phyloP scores from a whole-genome alignment of 495 filamentous ascomycete genomes.

The Diplogelasinospora grovesii region DNA sequence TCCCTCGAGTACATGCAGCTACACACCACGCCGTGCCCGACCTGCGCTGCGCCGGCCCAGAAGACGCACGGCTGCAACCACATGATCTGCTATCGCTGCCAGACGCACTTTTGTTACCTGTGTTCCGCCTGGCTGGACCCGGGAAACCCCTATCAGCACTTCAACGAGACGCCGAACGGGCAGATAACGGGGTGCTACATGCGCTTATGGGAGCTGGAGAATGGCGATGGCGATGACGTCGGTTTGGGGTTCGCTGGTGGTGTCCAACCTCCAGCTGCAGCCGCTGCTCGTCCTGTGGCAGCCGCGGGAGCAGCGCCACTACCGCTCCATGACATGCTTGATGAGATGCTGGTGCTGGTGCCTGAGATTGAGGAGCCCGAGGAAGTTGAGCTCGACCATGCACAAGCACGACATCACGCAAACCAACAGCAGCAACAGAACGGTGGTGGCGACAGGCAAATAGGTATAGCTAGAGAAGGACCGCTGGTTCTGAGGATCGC shows the following conservation, averaged over 20 bases:
- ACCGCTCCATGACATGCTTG: conserved; percentile 8
- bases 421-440: background rate
- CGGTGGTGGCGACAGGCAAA: conserved; percentile 15
- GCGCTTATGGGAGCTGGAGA: conserved; percentile 84
- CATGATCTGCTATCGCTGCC: conserved; percentile 89
- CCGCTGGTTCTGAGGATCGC: conserved; percentile 50
- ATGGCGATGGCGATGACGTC: conserved; percentile 65
- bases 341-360: conserved; percentile 17
- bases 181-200: conserved; percentile 61
- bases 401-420: background rate
- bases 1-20: conserved; percentile 71
- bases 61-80: conserved; percentile 97
- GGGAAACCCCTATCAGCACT: conserved; percentile 80
- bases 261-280: conserved; percentile 8
- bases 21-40: conserved; percentile 86
- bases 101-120: conserved; percentile 92
- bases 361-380: conserved; percentile 21
- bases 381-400: conserved; percentile 18
- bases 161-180: conserved; percentile 53
- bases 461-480: conserved; percentile 43
- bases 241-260: conserved; percentile 48
- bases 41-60: conserved; percentile 74
- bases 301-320: too few relatives aligned
- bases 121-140: conserved; percentile 80
- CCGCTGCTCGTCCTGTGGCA: too few relatives aligned